Percentiles rank a stretch among this genome's conserved stretches.
Conservation (phyloP, 805 yeast species). For the Saccharomycopsis babjevae region DNA sequence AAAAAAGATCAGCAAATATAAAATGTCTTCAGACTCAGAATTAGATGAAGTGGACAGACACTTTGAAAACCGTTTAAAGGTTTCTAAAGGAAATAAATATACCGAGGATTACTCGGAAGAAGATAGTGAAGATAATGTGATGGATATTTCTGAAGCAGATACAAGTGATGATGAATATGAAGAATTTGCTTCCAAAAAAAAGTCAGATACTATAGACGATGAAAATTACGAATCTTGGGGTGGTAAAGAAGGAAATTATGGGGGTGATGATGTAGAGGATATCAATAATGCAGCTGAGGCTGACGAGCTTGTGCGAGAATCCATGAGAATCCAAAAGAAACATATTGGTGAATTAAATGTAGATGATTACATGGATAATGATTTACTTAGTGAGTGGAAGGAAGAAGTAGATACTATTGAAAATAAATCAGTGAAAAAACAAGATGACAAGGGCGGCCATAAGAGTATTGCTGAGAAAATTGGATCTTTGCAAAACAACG, state of each 20-base stretch:
- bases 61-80: conserved; percentile 8
- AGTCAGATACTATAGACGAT: conserved; percentile 22
- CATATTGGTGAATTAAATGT: conserved; percentile 67
- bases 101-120: conserved; percentile 6
- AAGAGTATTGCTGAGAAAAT: conserved; percentile 35
- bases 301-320: conserved; percentile 76
- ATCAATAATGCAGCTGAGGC: conserved; percentile 53
- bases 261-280: conserved; percentile 40
- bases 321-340: conserved; percentile 72
- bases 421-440: conserved; percentile 21
- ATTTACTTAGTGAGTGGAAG: conserved; percentile 71
- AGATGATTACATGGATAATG: conserved; percentile 72
- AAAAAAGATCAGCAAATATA: neutral
- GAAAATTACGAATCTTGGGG: conserved; percentile 39
- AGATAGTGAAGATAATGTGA: conserved; percentile 17
- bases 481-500: conserved; percentile 39
- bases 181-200: conserved; percentile 25
- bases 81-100: conserved; percentile 5
- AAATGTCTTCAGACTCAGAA: conserved; percentile 17
- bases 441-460: conserved; percentile 23
- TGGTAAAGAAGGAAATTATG: conserved; percentile 36
- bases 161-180: conserved; percentile 25
- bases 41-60: conserved; percentile 15
- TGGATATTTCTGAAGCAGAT: conserved; percentile 21
- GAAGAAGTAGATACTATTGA: conserved; percentile 43